Base-by-base conservation (phyloP, 305 asterid species). In the Rubia tinctorum region DNA sequence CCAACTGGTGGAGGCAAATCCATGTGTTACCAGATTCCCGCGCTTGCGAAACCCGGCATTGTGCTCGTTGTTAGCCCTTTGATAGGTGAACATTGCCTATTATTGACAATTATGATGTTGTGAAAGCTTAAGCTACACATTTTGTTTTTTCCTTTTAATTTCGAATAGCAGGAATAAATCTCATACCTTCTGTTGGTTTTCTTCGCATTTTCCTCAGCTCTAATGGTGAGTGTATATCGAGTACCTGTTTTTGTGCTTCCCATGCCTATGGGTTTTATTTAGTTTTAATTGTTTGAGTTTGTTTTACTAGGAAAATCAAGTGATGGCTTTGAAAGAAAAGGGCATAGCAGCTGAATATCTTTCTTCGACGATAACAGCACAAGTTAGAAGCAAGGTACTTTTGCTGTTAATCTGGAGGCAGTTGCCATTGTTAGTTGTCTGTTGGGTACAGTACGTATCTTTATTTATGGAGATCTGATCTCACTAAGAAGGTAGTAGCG, bases 1-100 rank as follows among this genome's bases (percentile, higher is more conserved):
- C 99, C 99, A 49, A 91, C 99, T 43, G 99, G 99, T 82, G 99
- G 99, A 49, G 99, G 98, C 76, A 94, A 94, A 87, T 94, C 99
- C 23, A 80, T 94, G 81, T 94, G 99, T 78, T 94, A 88, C 83
- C 99, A 94, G 72, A 88, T 94, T 47, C 99, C 99, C 6, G 96
- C 99, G 66, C 80, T 94, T n/a, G 93, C 91, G 1, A 94, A 91
- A 75, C 84, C 84, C 0, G 98, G 99, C 83, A 86, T 94, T 76
- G 99, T 91, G 82, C 99, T 94, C 20, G 98, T 94, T 65, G 98
- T 94, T 71, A 82, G 97, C 84, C 99, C 99, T 78, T 81, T 94
- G 82, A 94, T 94, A 83, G 99, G 99, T 94, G 88, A 84, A 86
- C 65, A 42, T 66, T 78, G 75, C 49, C 23, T 83, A 72, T 76